These are phyloP conservation scores for Suhomyces bolitotheri DNA, from an alignment of 1,139 yeast species.

Conservation along the genomic window DNA sequence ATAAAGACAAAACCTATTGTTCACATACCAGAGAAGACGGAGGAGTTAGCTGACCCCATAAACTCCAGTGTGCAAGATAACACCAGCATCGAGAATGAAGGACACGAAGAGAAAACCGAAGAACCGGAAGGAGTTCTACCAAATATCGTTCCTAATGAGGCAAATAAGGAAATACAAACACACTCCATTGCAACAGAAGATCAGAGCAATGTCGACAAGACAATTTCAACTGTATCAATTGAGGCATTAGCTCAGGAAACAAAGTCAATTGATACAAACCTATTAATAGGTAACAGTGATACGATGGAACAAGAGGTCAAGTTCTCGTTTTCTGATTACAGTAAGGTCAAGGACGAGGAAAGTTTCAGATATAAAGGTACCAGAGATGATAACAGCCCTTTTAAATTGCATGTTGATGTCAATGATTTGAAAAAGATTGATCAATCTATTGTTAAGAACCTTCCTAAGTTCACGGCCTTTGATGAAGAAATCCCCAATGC, in stretches of 20 bases:
- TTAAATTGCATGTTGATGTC: slow-evolving; percentile 55
- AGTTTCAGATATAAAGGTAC: slow-evolving; percentile 4
- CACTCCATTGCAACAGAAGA: neutral
- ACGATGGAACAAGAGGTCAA: slow-evolving; percentile 7
- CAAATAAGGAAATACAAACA: neutral
- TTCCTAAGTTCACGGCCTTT: slow-evolving; percentile 58
- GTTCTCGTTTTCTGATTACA: slow-evolving; percentile 5
- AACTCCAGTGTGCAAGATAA: neutral
- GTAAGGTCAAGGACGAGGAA: slow-evolving; percentile 3
- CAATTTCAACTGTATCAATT: slow-evolving; percentile 1
- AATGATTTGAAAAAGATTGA: slow-evolving; percentile 57
- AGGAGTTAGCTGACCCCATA: neutral
- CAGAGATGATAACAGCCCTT: slow-evolving; percentile 36
- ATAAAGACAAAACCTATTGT: slow-evolving; percentile 45
- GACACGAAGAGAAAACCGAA: neutral
- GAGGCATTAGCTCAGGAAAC: neutral
- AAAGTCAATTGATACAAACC: slow-evolving; percentile 10
- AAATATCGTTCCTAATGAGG: neutral
- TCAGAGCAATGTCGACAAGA: slow-evolving; percentile 1
- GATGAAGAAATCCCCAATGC: slow-evolving; percentile 27
- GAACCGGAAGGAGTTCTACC: neutral
- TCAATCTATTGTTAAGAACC: slow-evolving; percentile 51
- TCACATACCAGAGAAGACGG: slow-evolving; percentile 19
- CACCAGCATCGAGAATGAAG: neutral
- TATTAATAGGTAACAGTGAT: slow-evolving; percentile 6